phyloP scores from a whole-genome alignment of 129 eudicot species.

The Kitagawia praeruptora region DNA sequence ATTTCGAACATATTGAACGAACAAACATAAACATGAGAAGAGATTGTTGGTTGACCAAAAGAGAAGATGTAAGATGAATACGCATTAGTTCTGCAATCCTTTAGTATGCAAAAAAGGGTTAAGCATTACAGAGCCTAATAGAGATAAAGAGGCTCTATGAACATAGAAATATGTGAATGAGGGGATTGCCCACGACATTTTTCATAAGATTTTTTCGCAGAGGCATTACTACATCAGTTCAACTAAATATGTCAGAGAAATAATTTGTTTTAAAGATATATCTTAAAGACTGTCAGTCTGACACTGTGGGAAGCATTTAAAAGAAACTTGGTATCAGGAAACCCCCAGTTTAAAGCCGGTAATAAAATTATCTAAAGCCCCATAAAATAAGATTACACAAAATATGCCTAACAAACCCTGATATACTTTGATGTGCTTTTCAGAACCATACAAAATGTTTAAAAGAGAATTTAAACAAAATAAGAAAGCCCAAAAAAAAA shows the following conservation, averaged over 20 bases:
- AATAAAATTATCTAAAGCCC: not conserved
- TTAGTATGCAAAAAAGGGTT: not conserved
- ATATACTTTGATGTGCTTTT: not conserved
- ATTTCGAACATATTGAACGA: not conserved
- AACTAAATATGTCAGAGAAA: not conserved
- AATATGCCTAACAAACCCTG: no score
- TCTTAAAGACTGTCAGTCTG: no score
- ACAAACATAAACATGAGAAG: no score
- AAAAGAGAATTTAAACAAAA: no score
- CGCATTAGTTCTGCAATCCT: not conserved
- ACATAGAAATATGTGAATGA: not conserved
- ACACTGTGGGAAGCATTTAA: no score
- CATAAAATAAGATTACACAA: no score
- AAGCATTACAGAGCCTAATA: not conserved
- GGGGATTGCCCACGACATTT: not conserved
- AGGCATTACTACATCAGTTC: not conserved
- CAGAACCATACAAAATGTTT: no score
- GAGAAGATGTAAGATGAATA: not conserved
- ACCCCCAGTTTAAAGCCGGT: no score
- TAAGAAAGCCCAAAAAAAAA: no score
- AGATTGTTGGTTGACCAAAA: not conserved
- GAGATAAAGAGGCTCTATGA: not conserved
- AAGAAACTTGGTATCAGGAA: no score
- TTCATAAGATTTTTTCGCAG: not conserved
- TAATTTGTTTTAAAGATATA: not conserved